Evolutionary conservation across 192 early-diverging fungal species (phyloP), one percentile per base, ranked within the genome.

Genomic region (Umbelopsis ramanniana): DNA sequence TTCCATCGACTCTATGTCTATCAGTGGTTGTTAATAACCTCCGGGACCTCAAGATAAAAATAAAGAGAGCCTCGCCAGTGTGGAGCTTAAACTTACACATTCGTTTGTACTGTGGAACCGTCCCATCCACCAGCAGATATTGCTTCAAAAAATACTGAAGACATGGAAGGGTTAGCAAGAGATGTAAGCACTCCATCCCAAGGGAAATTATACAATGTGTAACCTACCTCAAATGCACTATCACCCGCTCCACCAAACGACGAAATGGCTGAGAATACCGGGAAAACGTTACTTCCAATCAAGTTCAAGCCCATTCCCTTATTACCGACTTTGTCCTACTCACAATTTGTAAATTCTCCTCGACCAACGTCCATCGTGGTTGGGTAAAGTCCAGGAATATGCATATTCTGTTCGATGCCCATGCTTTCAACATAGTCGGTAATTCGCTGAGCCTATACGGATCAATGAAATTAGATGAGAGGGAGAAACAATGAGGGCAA

Each of bases 331-430:
- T 46, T 48, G 52, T 67, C 21, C 24, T 47, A 70, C 29, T 79
- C 68, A 79, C 77, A 35, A 63, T 76, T 55, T 21, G 38, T 67
- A 37, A 82, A 82, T 35, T 24, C 38, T 40, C 68, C 81, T 24
- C 8, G 17, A 19, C 24, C 37, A 45, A 69, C 55, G 69, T 88
- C 82, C 24, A 88, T 73, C 71, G 72, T 83, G 26, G 86, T 82
- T 12, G 90, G 90, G 70, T 89, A 90, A n/a, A 93, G 81, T 0
- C 92, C 92, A 37, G 80, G 78, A 63, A 89, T 83, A 37, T 78
- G 47, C 17, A 76, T 5, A 8, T 72, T 71, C 40, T 76, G 57
- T 8, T 74, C 68, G 46, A 68, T 48, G 17, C 70, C 75, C 75
- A 74, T 74, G 4, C 22, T 57, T 35, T 81, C 67, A 24, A 81